Conservation (phyloP, 2,329 filamentous ascomycete genomes). For the Amylocarpus encephaloides region DNA sequence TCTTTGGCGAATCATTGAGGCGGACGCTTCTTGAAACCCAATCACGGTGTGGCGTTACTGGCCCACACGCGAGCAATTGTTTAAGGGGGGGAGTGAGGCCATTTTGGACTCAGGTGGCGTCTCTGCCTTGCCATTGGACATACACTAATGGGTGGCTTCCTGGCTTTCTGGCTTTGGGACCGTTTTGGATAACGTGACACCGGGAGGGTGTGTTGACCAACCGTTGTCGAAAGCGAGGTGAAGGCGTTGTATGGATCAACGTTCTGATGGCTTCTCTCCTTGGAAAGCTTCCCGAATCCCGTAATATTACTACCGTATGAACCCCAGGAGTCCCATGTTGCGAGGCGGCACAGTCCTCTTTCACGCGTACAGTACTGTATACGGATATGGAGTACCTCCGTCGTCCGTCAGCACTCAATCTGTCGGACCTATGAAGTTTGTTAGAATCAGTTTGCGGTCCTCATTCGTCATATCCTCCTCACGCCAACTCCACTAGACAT, state of each 20-base stretch:
- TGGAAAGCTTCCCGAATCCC: not conserved
- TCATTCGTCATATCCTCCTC: slow-evolving; percentile 15
- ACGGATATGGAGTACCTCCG: too few species aligned
- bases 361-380: slow-evolving; percentile 5
- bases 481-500: not conserved
- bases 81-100: too few species aligned
- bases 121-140: slow-evolving; percentile 22
- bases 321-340: not conserved
- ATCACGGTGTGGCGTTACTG: too few species aligned
- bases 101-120: slow-evolving; percentile 19
- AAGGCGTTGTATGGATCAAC: slow-evolving; percentile 1
- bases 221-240: not conserved
- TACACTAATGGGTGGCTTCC: not conserved
- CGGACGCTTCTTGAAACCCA: too few species aligned
- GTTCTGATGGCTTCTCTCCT: not conserved
- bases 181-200: slow-evolving; percentile 27
- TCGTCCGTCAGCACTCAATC: slow-evolving; percentile 23
- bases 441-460: slow-evolving; percentile 6
- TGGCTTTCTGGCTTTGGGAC: slow-evolving; percentile 18
- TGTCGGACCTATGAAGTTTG: slow-evolving; percentile 20
- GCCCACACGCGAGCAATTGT: too few species aligned
- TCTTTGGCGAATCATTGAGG: too few species aligned
- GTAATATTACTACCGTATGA: too few species aligned
- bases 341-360: slow-evolving; percentile 8
- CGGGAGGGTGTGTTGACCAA: slow-evolving; percentile 23